Evolutionary conservation across 306 rosid species (phyloP).

Genomic region (Corylus heterophylla): DNA sequence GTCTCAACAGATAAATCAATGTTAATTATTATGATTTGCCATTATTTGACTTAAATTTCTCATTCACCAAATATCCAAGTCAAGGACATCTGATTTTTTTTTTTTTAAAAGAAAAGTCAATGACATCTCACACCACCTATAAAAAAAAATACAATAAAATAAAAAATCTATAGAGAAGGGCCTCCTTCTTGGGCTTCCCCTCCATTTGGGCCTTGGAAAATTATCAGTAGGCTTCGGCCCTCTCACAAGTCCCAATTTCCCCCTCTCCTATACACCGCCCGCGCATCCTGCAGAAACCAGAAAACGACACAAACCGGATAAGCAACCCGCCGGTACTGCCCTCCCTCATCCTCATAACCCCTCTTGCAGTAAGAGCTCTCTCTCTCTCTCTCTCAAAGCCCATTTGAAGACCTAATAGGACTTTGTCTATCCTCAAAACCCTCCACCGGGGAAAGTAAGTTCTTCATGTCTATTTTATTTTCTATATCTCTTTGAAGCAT

Average conservation of each 20-base stretch:
- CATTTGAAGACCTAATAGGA: background rate
- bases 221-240: background rate
- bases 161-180: too few species aligned
- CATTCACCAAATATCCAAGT: too few species aligned
- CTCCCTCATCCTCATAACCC: background rate
- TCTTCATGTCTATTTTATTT: background rate
- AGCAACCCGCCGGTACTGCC: slow-evolving; percentile 33
- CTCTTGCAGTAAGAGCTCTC: slow-evolving; percentile 19
- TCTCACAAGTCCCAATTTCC: background rate
- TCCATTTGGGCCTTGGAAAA: too few species aligned
- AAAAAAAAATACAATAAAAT: too few species aligned
- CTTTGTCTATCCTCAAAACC: background rate
- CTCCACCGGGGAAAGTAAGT: background rate
- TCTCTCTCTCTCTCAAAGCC: background rate
- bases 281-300: background rate
- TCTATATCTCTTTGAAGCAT: background rate
- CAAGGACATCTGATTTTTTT: too few species aligned
- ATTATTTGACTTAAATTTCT: too few species aligned
- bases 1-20: too few species aligned
- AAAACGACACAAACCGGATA: slow-evolving; percentile 25
- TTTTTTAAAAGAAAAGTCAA: too few species aligned
- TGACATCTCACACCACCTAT: too few species aligned
- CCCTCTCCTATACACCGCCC: background rate
- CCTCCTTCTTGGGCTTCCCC: too few species aligned
- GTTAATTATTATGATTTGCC: too few species aligned